Conservation (phyloP, 768 basidiomycete genomes). For the Mycena leptocephala region DNA sequence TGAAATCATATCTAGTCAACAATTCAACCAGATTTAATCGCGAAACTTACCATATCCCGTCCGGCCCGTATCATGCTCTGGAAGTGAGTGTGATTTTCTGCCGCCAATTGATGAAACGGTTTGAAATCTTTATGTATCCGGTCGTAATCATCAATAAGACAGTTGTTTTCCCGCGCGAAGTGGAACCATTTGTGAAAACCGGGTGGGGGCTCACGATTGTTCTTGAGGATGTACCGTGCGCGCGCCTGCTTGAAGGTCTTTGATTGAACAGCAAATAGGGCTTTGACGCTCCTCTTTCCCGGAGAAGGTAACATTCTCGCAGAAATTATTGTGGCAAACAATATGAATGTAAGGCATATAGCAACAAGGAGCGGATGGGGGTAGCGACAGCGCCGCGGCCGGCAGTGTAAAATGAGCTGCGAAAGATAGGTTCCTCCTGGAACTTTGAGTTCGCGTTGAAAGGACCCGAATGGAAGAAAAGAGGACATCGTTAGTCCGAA, state of each 20-base stretch:
- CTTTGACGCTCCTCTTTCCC: neutral
- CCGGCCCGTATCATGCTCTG: neutral
- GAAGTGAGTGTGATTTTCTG: neutral
- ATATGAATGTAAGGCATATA: too few species aligned
- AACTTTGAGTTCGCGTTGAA: too few species aligned
- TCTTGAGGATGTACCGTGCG: constrained; percentile 11
- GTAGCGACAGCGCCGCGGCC: too few species aligned
- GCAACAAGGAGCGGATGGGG: too few species aligned
- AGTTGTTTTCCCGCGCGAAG: too few species aligned
- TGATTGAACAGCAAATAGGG: constrained; percentile 1
- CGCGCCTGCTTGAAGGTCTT: constrained; percentile 1
- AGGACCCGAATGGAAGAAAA: too few species aligned
- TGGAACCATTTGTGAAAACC: constrained; percentile 8
- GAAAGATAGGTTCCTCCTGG: too few species aligned
- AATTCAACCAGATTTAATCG: neutral
- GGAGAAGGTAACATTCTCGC: neutral
- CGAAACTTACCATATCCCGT: neutral
- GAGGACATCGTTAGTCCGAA: too few species aligned
- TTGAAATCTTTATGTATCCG: constrained; percentile 11
- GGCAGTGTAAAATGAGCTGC: too few species aligned
- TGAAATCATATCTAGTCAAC: neutral
- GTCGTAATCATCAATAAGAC: constrained; percentile 26
- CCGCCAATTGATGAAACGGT: constrained; percentile 20
- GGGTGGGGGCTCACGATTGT: neutral
- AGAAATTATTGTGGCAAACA: too few species aligned